These are phyloP conservation scores for Elsinoe perseae DNA, from an alignment of 2,329 filamentous ascomycete species.

Conservation along the genomic window DNA sequence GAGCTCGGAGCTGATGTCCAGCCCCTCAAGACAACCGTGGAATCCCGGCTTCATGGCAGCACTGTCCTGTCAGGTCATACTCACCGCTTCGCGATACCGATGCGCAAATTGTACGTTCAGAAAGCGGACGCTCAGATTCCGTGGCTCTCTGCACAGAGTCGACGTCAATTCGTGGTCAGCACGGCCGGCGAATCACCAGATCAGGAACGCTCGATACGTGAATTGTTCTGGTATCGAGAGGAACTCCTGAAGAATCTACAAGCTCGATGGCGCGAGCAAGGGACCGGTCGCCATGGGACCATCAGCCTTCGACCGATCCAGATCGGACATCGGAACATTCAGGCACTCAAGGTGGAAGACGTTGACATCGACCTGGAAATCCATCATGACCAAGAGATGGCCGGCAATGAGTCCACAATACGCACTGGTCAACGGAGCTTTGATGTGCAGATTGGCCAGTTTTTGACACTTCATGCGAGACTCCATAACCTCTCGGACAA, in stretches of 20 bases:
- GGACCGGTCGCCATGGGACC: conserved; percentile 52
- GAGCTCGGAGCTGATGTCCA: conserved; percentile 28
- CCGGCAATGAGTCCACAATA: conserved; percentile 22
- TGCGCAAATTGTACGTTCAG: conserved; percentile 67
- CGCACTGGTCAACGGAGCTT: conserved; percentile 43
- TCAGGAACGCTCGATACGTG: conserved; percentile 65
- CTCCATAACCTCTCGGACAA: conserved; percentile 65
- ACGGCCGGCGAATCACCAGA: conserved; percentile 71
- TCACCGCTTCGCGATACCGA: conserved; percentile 64
- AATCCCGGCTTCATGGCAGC: conserved; percentile 15
- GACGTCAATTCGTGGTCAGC: conserved; percentile 88
- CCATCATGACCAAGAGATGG: conserved; percentile 15
- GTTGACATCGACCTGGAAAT: conserved; percentile 23
- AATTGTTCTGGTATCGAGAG: conserved; percentile 88
- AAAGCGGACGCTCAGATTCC: conserved; percentile 72
- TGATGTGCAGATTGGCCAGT: conserved; percentile 49
- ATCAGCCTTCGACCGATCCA: conserved; percentile 72
- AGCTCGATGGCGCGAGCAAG: conserved; percentile 62
- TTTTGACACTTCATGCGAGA: conserved; percentile 61
- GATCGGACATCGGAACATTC: conserved; percentile 69
- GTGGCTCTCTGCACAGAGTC: conserved; percentile 68
- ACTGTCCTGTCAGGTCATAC: conserved; percentile 52
- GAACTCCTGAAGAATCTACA: conserved; percentile 63
- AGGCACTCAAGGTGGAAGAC: conserved; percentile 73
- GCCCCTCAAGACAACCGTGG: not conserved